Evolutionary conservation across 2,329 filamentous ascomycete genomes (phyloP), one percentile per base, ranked within the genome.

Genomic region (Neurospora sp.): DNA sequence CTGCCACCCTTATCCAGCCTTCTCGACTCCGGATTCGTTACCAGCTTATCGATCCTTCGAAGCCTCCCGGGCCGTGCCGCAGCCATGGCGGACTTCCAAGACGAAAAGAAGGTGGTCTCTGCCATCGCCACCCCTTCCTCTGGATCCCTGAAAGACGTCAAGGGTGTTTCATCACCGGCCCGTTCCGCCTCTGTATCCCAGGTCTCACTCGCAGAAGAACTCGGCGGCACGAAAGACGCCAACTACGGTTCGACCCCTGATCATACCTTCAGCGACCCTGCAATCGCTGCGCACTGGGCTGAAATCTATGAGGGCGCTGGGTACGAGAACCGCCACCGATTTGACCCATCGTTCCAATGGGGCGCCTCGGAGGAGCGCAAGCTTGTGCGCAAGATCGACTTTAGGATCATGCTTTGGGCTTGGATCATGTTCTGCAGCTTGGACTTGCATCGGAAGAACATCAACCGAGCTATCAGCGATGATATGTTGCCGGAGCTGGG

Each of bases 321-420:
- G 0, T 90, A 89, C 73, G 88, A 90, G 77, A 88, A 88, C 19
- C 79, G 83, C 0, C 87, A 90, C 75, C 83, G 87, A 12, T 90
- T 87, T 74, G 87, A 90, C 72, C 85, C 86, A 0, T 76, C 79
- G 2, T 85, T 83, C 70, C 81, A 83, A 74, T 89, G 83, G 88
- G 84, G 82, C 70, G 78, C 81, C 17, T 80, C 82, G 67, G 85
- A 87, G 72, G 86, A 87, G 76, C 81, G 79, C 74, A 81, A 78
- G 69, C 75, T 87, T 8, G 81, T 87, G 33, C 78, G 83, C 67
- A 88, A 86, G 79, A 82, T 86, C 46, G 77, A 78, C 74, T 76
- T 78, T 0, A 73, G 76, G 23, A 80, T 81, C 68, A 77, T 78
- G 75, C 43, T 76, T 2, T 79, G 77, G 76, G 71, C 72, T 3